These are phyloP conservation scores for Orbilia quercus DNA, from an alignment of 2,329 filamentous ascomycete genomes.

Conservation along the genomic window DNA sequence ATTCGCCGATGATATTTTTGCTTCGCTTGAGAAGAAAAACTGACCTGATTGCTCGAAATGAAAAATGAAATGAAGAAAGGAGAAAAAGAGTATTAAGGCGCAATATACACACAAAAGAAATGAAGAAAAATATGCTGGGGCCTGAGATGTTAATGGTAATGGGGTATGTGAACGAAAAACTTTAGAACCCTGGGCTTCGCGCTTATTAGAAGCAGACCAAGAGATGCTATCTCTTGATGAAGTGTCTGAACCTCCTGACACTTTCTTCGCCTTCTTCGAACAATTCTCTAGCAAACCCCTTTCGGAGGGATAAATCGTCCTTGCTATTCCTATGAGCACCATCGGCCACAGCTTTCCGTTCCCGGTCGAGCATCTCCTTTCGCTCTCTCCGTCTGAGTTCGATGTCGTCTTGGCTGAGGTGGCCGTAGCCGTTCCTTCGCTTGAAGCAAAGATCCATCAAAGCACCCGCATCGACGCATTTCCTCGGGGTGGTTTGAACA, in stretches of 20 bases:
- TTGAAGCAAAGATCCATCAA: constrained; percentile 86
- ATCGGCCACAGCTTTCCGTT: constrained; percentile 53
- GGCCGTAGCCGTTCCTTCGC: constrained; percentile 80
- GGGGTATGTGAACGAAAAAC: not conserved
- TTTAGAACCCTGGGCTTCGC: not conserved
- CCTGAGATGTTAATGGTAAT: constrained; percentile 1
- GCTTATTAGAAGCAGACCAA: not conserved
- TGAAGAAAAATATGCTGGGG: constrained; percentile 13
- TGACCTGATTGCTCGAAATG: constrained; percentile 7
- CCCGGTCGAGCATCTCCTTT: constrained; percentile 65
- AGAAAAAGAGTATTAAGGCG: constrained; percentile 45
- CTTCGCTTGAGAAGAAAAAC: constrained; percentile 30
- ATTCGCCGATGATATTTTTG: constrained; percentile 47
- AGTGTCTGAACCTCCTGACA: constrained; percentile 51
- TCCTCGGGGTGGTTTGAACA: constrained; percentile 85
- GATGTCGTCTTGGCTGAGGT: constrained; percentile 82
- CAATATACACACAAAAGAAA: constrained; percentile 45
- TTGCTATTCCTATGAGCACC: constrained; percentile 55
- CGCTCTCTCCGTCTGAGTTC: constrained; percentile 79
- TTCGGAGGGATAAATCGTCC: constrained; percentile 58
- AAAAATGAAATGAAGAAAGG: constrained; percentile 31
- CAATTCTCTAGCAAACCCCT: constrained; percentile 58
- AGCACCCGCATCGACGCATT: constrained; percentile 81
- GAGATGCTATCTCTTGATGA: constrained; percentile 48
- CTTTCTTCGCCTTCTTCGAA: constrained; percentile 53